These are phyloP conservation scores for Escallonia rubra DNA, from an alignment of 129 eudicot genomes.

Conservation along the genomic window DNA sequence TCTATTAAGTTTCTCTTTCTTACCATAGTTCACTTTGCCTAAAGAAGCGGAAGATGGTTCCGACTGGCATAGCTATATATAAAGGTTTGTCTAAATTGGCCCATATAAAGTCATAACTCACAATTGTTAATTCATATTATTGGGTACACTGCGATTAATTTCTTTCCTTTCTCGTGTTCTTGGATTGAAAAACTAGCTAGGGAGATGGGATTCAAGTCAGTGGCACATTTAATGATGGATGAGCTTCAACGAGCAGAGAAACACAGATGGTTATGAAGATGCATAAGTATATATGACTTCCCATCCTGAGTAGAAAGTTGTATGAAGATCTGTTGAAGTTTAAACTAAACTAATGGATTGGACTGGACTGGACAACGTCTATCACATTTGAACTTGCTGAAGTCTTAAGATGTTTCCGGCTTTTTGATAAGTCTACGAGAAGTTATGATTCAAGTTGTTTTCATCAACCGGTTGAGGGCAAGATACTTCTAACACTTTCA, in stretches of 20 bases:
- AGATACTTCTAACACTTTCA: no score
- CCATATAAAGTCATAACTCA: not conserved
- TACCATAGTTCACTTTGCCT: constrained; percentile 50
- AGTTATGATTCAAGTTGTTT: no score
- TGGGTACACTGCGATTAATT: not conserved
- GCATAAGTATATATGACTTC: no score
- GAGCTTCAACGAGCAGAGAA: constrained; percentile 26
- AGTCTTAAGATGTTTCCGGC: no score
- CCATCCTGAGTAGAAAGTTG: no score
- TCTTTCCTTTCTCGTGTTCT: not conserved
- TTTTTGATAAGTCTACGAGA: no score
- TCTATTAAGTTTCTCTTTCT: not conserved
- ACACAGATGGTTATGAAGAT: no score
- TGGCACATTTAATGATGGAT: constrained; percentile 61
- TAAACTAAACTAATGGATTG: no score
- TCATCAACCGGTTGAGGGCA: no score
- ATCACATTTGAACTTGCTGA: no score
- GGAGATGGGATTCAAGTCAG: constrained; percentile 66
- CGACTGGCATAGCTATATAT: constrained; percentile 63
- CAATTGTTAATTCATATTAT: not conserved
- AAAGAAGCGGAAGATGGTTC: constrained; percentile 64
- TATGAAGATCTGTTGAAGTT: no score
- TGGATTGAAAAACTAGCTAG: constrained; percentile 34
- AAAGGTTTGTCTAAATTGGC: constrained; percentile 41
- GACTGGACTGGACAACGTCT: no score